Conservation (phyloP, 345 rosid genomes). For the Eucalyptus leucophloia region DNA sequence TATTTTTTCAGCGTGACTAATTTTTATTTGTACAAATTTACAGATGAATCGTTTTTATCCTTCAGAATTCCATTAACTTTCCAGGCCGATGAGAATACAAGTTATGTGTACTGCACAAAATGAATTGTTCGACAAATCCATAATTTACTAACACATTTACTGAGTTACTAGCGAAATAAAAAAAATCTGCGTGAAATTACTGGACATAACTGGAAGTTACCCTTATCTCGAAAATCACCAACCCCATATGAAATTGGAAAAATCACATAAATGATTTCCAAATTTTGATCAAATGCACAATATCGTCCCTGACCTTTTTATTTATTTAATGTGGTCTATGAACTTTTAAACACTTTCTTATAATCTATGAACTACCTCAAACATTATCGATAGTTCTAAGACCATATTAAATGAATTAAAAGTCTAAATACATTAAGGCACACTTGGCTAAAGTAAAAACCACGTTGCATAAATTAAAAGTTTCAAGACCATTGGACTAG, state of each 20-base stretch:
- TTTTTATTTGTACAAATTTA: neutral
- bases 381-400: neutral
- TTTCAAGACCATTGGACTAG: neutral
- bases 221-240: no score
- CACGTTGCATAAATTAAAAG: neutral
- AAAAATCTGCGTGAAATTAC: neutral
- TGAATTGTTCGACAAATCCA: neutral
- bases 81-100: neutral
- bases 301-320: rapidly evolving
- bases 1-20: no score
- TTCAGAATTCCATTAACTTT: neutral
- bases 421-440: neutral
- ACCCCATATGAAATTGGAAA: no score
- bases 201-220: neutral
- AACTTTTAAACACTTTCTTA: no score
- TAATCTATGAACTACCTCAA: no score
- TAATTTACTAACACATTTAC: neutral
- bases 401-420: no score
- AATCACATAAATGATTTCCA: no score
- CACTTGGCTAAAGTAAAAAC: neutral
- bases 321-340: neutral
- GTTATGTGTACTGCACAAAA: neutral
- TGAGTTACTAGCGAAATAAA: neutral
- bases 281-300: no score
- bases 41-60: neutral